These are phyloP conservation scores for Sclerospora graminicola DNA, from an alignment of 352 stramenopile species.

Conservation along the genomic window DNA sequence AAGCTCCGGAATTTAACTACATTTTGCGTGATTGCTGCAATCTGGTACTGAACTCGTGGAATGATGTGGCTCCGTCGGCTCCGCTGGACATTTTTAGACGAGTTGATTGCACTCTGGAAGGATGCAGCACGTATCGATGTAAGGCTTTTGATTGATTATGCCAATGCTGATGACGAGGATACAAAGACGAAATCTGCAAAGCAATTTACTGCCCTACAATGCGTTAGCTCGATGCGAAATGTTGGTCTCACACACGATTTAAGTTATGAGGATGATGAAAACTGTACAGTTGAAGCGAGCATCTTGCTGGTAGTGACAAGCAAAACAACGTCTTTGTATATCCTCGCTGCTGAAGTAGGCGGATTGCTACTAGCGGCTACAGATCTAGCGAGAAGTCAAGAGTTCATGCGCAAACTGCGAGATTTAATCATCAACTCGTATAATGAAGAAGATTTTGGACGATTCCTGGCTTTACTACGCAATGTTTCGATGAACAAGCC, in stretches of 20 bases:
- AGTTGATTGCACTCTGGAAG: constrained; percentile 53
- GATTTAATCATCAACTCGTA: constrained; percentile 41
- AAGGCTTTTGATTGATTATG: constrained; percentile 24
- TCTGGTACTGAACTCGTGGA: constrained; percentile 44
- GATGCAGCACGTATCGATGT: constrained; percentile 28
- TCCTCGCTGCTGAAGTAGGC: constrained; percentile 52
- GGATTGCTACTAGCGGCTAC: constrained; percentile 29
- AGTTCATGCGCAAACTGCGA: constrained; percentile 28
- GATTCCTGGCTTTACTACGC: constrained; percentile 50
- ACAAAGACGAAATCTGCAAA: constrained; percentile 29
- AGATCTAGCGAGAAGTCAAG: constrained; percentile 2
- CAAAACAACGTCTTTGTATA: constrained; percentile 37
- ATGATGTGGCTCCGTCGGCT: constrained; percentile 16
- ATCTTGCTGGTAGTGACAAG: constrained; percentile 41
- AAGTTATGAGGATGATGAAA: constrained; percentile 8
- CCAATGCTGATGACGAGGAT: constrained; percentile 32
- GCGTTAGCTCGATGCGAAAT: constrained; percentile 45
- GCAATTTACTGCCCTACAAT: constrained; percentile 44
- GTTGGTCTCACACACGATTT: constrained; percentile 21
- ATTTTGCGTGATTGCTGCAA: constrained; percentile 65
- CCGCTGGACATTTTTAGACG: constrained; percentile 18
- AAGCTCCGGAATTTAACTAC: constrained; percentile 52
- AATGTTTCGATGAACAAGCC: constrained; percentile 52
- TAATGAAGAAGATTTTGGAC: constrained; percentile 51
- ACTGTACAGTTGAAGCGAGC: constrained; percentile 31